Percentiles rank a stretch among this genome's conserved stretches.
These are phyloP conservation scores for Solanum appendiculatum DNA, from an alignment of 257 asterid species.

Conservation along the genomic window DNA sequence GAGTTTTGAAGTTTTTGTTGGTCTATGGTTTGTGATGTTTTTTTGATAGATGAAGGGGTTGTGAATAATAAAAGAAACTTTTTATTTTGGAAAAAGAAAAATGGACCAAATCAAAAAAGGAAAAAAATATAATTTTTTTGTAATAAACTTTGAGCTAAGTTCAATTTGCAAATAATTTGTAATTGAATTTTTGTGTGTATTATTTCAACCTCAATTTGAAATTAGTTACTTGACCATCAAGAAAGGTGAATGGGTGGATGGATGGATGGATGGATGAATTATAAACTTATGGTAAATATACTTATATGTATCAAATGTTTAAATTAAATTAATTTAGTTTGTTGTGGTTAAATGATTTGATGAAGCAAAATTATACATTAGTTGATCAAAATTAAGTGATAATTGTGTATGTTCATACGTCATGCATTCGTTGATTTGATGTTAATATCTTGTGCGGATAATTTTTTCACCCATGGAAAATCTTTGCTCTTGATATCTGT, in stretches of 20 bases:
- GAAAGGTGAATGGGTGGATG: no score
- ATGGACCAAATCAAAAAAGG: background rate
- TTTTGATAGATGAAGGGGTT: background rate
- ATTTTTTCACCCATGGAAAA: background rate
- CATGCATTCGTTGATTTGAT: background rate
- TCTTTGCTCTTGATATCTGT: background rate
- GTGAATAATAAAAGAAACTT: background rate
- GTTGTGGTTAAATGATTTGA: background rate
- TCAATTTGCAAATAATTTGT: background rate
- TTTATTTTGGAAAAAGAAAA: background rate
- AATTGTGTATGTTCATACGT: background rate
- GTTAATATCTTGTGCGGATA: background rate
- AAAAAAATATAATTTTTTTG: background rate
- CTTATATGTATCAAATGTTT: background rate
- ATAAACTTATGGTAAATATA: background rate
- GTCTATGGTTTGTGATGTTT: background rate
- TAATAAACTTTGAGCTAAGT: background rate
- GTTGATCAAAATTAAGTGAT: background rate
- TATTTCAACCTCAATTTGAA: background rate
- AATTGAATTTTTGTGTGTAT: background rate
- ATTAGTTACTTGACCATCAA: background rate
- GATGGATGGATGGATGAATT: background rate
- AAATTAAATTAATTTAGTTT: background rate
- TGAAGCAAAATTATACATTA: background rate
- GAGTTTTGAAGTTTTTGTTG: background rate